Conservation (phyloP, 2,329 filamentous ascomycete species). For the Trichophyton verrucosum region DNA sequence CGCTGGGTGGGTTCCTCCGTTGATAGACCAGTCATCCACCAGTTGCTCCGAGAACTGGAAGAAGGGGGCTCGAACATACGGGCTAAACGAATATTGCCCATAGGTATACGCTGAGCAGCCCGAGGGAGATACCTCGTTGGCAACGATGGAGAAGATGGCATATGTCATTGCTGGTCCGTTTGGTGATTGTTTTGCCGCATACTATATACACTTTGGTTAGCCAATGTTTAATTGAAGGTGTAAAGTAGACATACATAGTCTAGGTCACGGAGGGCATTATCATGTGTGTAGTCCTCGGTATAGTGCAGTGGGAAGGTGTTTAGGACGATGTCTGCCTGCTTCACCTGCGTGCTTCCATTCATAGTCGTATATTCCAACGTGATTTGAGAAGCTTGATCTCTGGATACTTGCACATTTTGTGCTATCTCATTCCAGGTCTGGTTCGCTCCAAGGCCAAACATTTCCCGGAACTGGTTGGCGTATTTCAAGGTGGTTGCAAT, state of each 20-base stretch:
- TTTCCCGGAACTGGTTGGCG: slow-evolving; percentile 45
- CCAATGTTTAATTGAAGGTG: no score
- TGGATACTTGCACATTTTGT: slow-evolving; percentile 44
- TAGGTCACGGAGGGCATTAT: slow-evolving; percentile 43
- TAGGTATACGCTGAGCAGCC: slow-evolving; percentile 60
- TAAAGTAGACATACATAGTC: slow-evolving; percentile 41
- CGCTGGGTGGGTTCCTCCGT: slow-evolving; percentile 56
- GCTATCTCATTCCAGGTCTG: slow-evolving; percentile 47
- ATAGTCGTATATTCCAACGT: slow-evolving; percentile 53
- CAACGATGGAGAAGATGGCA: slow-evolving; percentile 55
- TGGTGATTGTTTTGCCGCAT: slow-evolving; percentile 54
- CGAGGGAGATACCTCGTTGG: slow-evolving; percentile 51
- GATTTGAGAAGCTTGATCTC: slow-evolving; percentile 43
- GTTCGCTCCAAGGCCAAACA: slow-evolving; percentile 45
- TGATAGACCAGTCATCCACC: slow-evolving; percentile 46
- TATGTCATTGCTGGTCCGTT: slow-evolving; percentile 64
- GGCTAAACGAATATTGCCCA: slow-evolving; percentile 48
- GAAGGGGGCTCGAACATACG: slow-evolving; percentile 55
- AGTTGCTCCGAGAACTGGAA: slow-evolving; percentile 61
- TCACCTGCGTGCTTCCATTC: slow-evolving; percentile 54
- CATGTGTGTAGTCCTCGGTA: slow-evolving; percentile 40
- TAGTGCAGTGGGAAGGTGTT: slow-evolving; percentile 54
- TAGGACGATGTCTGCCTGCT: slow-evolving; percentile 59
- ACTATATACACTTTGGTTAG: slow-evolving; percentile 25
- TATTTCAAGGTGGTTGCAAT: slow-evolving; percentile 44